These are phyloP conservation scores for Jackrogersella multiformis DNA, from an alignment of 495 filamentous ascomycete genomes.

Conservation along the genomic window DNA sequence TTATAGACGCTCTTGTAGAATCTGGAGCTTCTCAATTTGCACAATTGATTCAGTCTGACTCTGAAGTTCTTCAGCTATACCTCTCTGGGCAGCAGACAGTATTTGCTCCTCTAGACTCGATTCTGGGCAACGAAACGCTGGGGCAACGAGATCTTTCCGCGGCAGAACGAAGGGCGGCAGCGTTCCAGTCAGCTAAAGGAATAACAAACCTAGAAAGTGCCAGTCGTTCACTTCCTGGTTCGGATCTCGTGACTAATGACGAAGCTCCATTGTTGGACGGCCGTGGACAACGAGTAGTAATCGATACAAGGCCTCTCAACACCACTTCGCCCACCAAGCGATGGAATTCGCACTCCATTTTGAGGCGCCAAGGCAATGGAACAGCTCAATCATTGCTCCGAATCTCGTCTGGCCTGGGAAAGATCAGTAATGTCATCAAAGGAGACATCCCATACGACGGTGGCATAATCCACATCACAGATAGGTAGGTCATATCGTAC, in stretches of 20 bases:
- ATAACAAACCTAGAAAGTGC: conserved; percentile 10
- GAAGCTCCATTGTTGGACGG: conserved; percentile 3
- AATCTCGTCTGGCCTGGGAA: conserved; percentile 45
- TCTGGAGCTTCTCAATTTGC: conserved; percentile 47
- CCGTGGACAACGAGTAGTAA: conserved; percentile 17
- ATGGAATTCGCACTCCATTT: background rate
- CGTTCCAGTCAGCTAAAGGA: conserved; percentile 19
- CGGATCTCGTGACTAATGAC: conserved; percentile 21
- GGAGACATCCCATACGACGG: conserved; percentile 45
- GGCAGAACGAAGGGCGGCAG: background rate
- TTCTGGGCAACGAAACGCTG: background rate
- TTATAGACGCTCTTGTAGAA: conserved; percentile 31
- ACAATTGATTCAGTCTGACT: conserved; percentile 42
- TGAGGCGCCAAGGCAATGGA: conserved; percentile 1
- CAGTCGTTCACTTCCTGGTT: conserved; percentile 14
- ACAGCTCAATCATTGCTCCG: conserved; percentile 14
- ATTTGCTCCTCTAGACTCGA: conserved; percentile 44
- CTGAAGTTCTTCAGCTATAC: conserved; percentile 41
- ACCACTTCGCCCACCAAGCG: conserved; percentile 20
- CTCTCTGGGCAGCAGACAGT: conserved; percentile 41
- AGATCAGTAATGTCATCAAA: conserved; percentile 46
- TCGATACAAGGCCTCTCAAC: conserved; percentile 24
- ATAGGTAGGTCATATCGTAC: conserved; percentile 35
- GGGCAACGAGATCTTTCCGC: conserved; percentile 2
- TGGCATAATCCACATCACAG: conserved; percentile 47